These are phyloP conservation scores for Tolypocladium tropicale DNA, from an alignment of 2,329 filamentous ascomycete species.

Conservation along the genomic window DNA sequence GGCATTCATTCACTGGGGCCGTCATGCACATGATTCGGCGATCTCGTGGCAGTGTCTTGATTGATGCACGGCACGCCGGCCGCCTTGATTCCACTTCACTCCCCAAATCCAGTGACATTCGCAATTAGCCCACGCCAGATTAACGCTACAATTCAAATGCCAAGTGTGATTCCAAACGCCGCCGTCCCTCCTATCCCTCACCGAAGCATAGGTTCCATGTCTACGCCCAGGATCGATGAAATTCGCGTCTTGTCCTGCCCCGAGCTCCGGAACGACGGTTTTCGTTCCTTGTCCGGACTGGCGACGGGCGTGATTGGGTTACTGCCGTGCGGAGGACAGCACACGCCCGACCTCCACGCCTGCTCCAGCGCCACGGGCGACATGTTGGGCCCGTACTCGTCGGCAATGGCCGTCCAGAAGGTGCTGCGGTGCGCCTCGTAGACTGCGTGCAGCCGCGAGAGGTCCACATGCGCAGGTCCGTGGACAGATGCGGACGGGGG, in stretches of 20 bases:
- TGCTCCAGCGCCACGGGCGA: conserved; percentile 57
- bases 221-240: conserved; percentile 44
- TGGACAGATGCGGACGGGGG: conserved; percentile 21
- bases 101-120: too few relatives aligned
- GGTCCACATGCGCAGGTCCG: conserved; percentile 42
- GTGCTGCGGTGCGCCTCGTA: conserved; percentile 59
- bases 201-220: conserved; percentile 1
- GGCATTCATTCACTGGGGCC: too few relatives aligned
- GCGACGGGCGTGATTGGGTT: conserved; percentile 44
- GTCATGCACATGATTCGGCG: too few relatives aligned
- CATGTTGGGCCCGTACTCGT: conserved; percentile 57
- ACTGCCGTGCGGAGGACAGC: conserved; percentile 26
- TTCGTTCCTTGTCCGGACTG: conserved; percentile 36
- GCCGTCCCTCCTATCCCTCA: not conserved
- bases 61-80: too few relatives aligned
- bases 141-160: not conserved
- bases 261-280: conserved; percentile 27
- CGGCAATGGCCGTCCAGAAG: conserved; percentile 65
- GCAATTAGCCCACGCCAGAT: not conserved
- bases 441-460: conserved; percentile 55
- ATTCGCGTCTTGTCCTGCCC: conserved; percentile 48
- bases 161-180: not conserved
- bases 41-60: too few relatives aligned
- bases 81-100: too few relatives aligned
- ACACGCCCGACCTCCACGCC: conserved; percentile 49